Base-by-base conservation (phyloP, 805 yeast species). In the Nakazawaea holstii region DNA sequence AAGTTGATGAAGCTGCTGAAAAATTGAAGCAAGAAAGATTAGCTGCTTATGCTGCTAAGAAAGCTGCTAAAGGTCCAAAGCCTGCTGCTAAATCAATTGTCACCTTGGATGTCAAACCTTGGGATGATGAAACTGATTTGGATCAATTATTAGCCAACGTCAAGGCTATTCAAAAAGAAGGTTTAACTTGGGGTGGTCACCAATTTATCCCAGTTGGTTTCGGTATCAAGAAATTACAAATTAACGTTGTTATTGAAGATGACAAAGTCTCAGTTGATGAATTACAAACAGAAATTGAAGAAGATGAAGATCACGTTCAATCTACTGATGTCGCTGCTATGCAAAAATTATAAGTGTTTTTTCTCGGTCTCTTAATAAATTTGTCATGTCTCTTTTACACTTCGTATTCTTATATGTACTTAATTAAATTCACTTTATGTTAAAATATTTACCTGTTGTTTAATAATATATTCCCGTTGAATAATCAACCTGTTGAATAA, bases 141-240 rank as follows among this genome's bases (percentile, higher is more conserved):
- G 95, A 94, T 55, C 84, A 84, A 72, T 68, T 94, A 76, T 72
- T 88, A 60, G 91, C 85, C 55, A 80, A 82, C 73, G 97, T 90
- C 66, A 91, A 89, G 82, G 66, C 79, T 61, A 73, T 92, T 62
- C 87, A 82, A 69, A 72, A 72, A 76, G 99, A 94, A 41, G 99
- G 99, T 83, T 84, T 94, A 68, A 74, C 72, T 58, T 94, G 99
- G 99, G 99, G 99, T 87, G 97, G 91, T 65, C 84, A 77, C 81
- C 91, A 85, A 77, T 90, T 83, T 77, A 79, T 94, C 62, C 94
- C 97, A 68, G 95, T 94, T 66, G 99, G 99, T 74, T 94, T 80
- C 85, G 99, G 99, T 84, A 92, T 94, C 82, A 88, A 88, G 87
- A 94, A 94, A 82, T 84, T 94, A 72, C 99, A 94, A 81, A 87